Conservation (phyloP, 2,329 filamentous ascomycete species). For the Aspergillus japonicus region DNA sequence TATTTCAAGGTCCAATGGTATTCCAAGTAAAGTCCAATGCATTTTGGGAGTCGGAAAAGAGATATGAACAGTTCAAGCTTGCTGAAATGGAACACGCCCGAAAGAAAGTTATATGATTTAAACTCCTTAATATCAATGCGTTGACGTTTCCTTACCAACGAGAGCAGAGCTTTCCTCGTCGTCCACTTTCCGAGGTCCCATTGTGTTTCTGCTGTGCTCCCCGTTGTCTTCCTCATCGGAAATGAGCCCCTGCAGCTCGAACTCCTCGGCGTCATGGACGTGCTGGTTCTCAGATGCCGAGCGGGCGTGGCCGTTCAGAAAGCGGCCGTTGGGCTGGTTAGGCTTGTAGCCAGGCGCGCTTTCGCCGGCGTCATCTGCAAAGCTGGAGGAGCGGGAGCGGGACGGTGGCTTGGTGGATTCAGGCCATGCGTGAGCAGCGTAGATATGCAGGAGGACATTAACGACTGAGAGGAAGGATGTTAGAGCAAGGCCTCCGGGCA, state of each 20-base stretch:
- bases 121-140: neutral
- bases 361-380: slow-evolving; percentile 17
- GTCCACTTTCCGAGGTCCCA: slow-evolving; percentile 29
- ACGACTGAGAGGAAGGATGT: slow-evolving; percentile 53
- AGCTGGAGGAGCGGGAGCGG: slow-evolving; percentile 8
- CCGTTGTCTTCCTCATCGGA: slow-evolving; percentile 76
- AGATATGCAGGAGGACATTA: slow-evolving; percentile 81
- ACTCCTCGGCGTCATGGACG: slow-evolving; percentile 81
- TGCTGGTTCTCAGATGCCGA: slow-evolving; percentile 46
- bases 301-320: slow-evolving; percentile 47
- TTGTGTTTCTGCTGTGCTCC: slow-evolving; percentile 13
- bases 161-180: slow-evolving; percentile 32
- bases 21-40: neutral
- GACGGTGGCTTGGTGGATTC: slow-evolving; percentile 29
- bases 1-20: neutral
- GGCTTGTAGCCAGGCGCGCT: slow-evolving; percentile 16
- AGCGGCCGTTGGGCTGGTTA: slow-evolving; percentile 7
- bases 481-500: slow-evolving; percentile 9
- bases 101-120: neutral
- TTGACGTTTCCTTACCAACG: slow-evolving; percentile 18
- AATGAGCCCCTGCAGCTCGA: slow-evolving; percentile 86
- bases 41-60: neutral
- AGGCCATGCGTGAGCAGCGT: slow-evolving; percentile 63
- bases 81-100: neutral
- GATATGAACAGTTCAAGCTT: neutral